phyloP scores from a whole-genome alignment of 176 grass and related monocot species.

The Tuctoria greenei region DNA sequence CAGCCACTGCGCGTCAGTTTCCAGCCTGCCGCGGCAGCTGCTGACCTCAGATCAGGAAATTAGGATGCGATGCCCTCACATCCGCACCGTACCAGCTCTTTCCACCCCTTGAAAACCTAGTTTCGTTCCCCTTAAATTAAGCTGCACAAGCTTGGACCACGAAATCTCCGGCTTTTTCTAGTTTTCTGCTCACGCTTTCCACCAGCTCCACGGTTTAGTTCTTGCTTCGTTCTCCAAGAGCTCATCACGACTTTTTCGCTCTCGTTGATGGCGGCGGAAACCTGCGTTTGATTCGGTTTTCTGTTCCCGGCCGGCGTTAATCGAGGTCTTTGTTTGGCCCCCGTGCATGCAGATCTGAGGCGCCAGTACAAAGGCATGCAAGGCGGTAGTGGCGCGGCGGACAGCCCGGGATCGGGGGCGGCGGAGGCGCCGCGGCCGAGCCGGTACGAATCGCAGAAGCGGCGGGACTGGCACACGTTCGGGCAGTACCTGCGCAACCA shows the following conservation, averaged over 20 bases:
- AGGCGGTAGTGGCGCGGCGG: slow-evolving; percentile 22
- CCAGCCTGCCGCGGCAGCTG: slow-evolving; percentile 12
- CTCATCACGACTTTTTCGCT: no score
- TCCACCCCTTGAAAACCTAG: slow-evolving; percentile 43
- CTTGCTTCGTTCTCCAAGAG: background rate
- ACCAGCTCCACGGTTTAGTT: background rate
- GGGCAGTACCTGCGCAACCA: slow-evolving; percentile 83
- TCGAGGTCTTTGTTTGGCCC: background rate
- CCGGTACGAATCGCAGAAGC: slow-evolving; percentile 86
- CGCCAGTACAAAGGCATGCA: slow-evolving; percentile 18
- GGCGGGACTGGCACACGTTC: slow-evolving; percentile 86
- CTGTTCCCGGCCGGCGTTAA: background rate
- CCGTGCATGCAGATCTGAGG: slow-evolving; percentile 50
- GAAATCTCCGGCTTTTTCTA: background rate
- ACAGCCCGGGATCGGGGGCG: slow-evolving; percentile 35
- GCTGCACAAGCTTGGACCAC: slow-evolving; percentile 27
- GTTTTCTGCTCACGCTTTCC: no score
- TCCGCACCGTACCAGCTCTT: slow-evolving; percentile 36
- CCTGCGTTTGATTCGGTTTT: background rate
- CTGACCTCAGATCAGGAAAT: slow-evolving; percentile 37
- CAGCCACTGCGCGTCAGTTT: slow-evolving; percentile 15
- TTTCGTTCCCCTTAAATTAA: background rate
- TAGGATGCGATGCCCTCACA: slow-evolving; percentile 14
- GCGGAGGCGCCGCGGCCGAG: slow-evolving; percentile 41
- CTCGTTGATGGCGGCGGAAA: no score